Evolutionary conservation across 129 eudicot species (phyloP), one percentile per base, ranked within the genome.

Genomic region (Tagetes erecta): DNA sequence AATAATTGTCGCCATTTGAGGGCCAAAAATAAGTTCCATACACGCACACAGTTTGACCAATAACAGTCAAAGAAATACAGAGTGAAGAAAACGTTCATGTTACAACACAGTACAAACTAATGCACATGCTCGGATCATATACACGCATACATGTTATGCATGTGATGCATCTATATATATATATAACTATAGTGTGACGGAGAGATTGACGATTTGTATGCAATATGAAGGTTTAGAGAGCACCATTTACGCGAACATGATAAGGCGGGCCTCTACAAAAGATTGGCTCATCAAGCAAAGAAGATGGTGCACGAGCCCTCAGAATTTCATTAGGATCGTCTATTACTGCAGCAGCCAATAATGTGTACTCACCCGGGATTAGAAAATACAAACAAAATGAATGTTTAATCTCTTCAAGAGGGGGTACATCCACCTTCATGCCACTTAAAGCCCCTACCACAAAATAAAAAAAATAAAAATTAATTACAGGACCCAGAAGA

Each of bases 241-340:
- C 83, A 53, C 98, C 98, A 78, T 74, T 84, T 41, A 94, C 96
- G 36, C 85, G 91, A 45, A 94, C 87, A 76, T 88, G 97, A 76
- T 86, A 91, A 3, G 98, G 98, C 5, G 98, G 97, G 7, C 98
- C 98, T 57, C 97, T 92, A 63, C 97, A 94, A 59, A 94, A 81
- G 68, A 94, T 88, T 5, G 98, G 96, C 78, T 94, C 98, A 40
- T 91, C 91, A 11, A 82, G 81, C 37, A 87, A 81, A 13, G 76
- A 83, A 79, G 84, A 73, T 73, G 83, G 86, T 0, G 96, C 98
- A 62, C 98, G 89, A n/a, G 98, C 97, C 82, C 97, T 80, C 42
- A 94, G 83, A 76, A 94, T 87, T 55, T 91, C 98, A 67, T 91
- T 94, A 47, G 98, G 96, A 78, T 88, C 91, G 7, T 90, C 84